These are phyloP conservation scores for Opeltia flavorubescens DNA, from an alignment of 495 filamentous ascomycete species.

Conservation along the genomic window DNA sequence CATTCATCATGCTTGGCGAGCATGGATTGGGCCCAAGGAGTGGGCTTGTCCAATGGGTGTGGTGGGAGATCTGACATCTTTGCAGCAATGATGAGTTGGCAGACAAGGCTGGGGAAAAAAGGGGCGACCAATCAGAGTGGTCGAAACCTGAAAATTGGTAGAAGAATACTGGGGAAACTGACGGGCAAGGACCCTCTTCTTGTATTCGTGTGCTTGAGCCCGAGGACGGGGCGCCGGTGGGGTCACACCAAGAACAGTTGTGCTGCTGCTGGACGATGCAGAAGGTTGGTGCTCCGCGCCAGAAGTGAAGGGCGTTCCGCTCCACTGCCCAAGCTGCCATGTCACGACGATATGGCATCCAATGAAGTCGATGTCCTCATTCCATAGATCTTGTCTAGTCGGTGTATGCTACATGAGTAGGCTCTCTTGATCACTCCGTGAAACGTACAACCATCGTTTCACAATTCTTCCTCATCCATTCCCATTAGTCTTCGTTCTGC, in stretches of 20 bases:
- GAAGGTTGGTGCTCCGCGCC: too few relatives aligned
- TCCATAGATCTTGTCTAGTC: too few relatives aligned
- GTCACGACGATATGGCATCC: too few relatives aligned
- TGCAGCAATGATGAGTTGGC: background rate
- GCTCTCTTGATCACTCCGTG: background rate
- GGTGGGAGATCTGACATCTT: background rate
- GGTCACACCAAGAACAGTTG: background rate
- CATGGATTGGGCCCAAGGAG: background rate
- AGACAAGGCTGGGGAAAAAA: background rate
- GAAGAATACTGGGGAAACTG: background rate
- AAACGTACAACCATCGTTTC: background rate
- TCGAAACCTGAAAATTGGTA: background rate
- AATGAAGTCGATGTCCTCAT: too few relatives aligned
- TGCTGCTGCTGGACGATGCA: background rate
- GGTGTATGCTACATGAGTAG: background rate
- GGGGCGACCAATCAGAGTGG: background rate
- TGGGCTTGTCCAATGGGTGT: background rate
- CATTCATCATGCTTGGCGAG: background rate
- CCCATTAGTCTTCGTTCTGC: constrained; percentile 50
- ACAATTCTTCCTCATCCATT: constrained; percentile 12
- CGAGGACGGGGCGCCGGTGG: background rate
- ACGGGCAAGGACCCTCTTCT: background rate
- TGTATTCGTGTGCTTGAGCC: background rate
- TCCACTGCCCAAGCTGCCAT: too few relatives aligned
- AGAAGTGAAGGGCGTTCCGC: too few relatives aligned